A percentile compares a stretch with the other conserved stretches of the same genome.
Conservation (phyloP, 2,329 filamentous ascomycete genomes). For the Claviceps lovelessii region DNA sequence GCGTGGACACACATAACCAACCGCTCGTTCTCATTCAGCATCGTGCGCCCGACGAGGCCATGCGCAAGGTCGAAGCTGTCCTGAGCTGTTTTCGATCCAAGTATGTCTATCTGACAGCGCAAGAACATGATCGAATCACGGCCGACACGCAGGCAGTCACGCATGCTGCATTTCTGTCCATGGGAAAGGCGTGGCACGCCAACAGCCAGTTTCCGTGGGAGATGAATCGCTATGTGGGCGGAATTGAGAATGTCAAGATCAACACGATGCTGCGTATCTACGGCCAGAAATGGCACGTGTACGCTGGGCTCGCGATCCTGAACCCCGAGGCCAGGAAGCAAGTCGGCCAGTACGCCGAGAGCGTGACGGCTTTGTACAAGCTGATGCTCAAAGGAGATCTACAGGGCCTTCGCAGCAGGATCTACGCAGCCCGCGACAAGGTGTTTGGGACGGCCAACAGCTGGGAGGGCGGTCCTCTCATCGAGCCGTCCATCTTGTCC, state of each 20-base stretch:
- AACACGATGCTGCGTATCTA: constrained; percentile 97
- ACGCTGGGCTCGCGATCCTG: constrained; percentile 89
- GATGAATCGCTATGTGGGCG: constrained; percentile 83
- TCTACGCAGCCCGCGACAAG: constrained; percentile 49
- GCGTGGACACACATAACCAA: constrained; percentile 75
- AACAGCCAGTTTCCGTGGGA: constrained; percentile 97
- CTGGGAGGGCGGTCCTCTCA: constrained; percentile 50
- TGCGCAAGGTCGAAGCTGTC: constrained; percentile 65
- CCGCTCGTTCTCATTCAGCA: constrained; percentile 91
- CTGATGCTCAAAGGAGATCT: constrained; percentile 81
- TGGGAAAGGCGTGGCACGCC: constrained; percentile 96
- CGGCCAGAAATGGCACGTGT: constrained; percentile 98
- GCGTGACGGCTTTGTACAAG: constrained; percentile 89
- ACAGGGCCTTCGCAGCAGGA: constrained; percentile 57
- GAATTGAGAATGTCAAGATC: constrained; percentile 98
- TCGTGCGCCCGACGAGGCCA: constrained; percentile 62
- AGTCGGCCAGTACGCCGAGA: constrained; percentile 85
- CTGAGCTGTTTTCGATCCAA: constrained; percentile 74
- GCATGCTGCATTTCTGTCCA: constrained; percentile 89
- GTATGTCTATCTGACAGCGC: constrained; percentile 73
- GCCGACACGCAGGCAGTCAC: constrained; percentile 97
- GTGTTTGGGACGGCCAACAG: constrained; percentile 59
- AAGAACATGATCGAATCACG: constrained; percentile 89
- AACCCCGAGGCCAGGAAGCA: constrained; percentile 87
- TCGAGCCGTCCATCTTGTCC: constrained; percentile 75